Evolutionary conservation across 192 early-diverging fungal species (phyloP).

Genomic region (Coemansia sp.): DNA sequence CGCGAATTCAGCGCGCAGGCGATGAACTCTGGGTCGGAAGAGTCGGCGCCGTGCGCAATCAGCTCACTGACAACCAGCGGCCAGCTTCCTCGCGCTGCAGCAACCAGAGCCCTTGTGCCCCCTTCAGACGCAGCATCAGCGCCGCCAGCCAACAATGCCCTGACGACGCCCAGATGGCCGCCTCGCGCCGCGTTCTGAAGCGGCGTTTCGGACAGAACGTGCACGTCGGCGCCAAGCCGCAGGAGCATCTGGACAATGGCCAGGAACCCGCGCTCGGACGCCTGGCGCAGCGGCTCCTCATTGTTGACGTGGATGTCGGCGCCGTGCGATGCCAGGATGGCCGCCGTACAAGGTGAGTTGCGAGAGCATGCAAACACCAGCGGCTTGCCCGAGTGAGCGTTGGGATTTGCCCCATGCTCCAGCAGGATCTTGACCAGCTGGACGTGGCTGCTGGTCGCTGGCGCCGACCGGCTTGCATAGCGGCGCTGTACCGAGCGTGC

Average conservation of each 20-base stretch:
- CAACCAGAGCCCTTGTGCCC: conserved; percentile 33
- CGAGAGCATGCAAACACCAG: conserved; percentile 30
- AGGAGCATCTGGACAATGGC: conserved; percentile 9
- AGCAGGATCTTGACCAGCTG: conserved; percentile 34
- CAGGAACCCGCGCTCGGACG: conserved; percentile 7
- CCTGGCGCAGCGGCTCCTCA: conserved; percentile 30
- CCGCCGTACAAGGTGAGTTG: conserved; percentile 23
- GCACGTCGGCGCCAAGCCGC: conserved; percentile 7
- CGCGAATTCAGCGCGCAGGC: conserved; percentile 29
- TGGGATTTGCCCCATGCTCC: conserved; percentile 28
- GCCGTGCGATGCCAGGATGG: conserved; percentile 23
- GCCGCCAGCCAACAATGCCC: conserved; percentile 25
- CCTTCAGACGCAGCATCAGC: conserved; percentile 17
- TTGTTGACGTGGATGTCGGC: conserved; percentile 24
- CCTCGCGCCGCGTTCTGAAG: conserved; percentile 9
- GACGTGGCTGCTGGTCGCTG: conserved; percentile 11
- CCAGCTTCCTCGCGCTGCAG: conserved; percentile 45
- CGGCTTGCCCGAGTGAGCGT: conserved; percentile 31
- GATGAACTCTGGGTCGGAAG: conserved; percentile 26
- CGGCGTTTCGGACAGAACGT: not conserved
- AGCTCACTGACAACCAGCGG: conserved; percentile 36
- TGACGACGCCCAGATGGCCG: conserved; percentile 11
- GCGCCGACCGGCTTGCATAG: conserved; percentile 6
- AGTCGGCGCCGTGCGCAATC: conserved; percentile 34
- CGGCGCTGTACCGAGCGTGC: conserved; percentile 3